Evolutionary conservation across 2,329 filamentous ascomycete species (phyloP).

Genomic region (Endocalyx cinctus): DNA sequence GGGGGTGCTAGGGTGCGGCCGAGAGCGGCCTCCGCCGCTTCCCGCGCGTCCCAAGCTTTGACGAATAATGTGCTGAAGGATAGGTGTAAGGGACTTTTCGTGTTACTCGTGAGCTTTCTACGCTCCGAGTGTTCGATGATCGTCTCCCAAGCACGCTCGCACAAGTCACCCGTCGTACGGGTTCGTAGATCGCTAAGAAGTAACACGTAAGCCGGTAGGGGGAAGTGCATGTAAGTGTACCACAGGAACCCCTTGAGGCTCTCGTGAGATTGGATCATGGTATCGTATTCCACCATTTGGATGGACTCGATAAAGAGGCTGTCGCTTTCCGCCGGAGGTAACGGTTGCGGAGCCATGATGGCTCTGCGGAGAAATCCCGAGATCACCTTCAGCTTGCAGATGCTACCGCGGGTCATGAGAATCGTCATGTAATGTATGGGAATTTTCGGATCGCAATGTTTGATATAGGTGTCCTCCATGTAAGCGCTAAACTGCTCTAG

Average conservation of each 20-base stretch:
- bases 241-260: constrained; percentile 50
- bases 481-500: constrained; percentile 50
- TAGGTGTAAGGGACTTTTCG: constrained; percentile 52
- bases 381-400: constrained; percentile 54
- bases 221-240: constrained; percentile 57
- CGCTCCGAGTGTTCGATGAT: constrained; percentile 52
- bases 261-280: constrained; percentile 47
- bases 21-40: constrained; percentile 39
- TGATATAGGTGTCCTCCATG: constrained; percentile 52
- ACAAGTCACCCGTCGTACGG: constrained; percentile 48
- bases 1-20: constrained; percentile 41
- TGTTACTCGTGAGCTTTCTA: constrained; percentile 43
- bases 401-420: constrained; percentile 50
- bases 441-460: constrained; percentile 53
- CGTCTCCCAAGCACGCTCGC: constrained; percentile 55
- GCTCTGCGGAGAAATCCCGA: constrained; percentile 48
- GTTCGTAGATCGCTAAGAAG: constrained; percentile 51
- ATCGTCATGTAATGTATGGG: constrained; percentile 56
- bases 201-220: constrained; percentile 58
- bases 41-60: constrained; percentile 58
- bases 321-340: constrained; percentile 46
- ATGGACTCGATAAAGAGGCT: constrained; percentile 50
- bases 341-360: constrained; percentile 29
- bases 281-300: constrained; percentile 56
- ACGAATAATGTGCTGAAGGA: constrained; percentile 55